A percentile compares a stretch with the other conserved stretches of the same genome.
Conservation (phyloP, 345 rosid genomes). For the Rhizophora mangle region DNA sequence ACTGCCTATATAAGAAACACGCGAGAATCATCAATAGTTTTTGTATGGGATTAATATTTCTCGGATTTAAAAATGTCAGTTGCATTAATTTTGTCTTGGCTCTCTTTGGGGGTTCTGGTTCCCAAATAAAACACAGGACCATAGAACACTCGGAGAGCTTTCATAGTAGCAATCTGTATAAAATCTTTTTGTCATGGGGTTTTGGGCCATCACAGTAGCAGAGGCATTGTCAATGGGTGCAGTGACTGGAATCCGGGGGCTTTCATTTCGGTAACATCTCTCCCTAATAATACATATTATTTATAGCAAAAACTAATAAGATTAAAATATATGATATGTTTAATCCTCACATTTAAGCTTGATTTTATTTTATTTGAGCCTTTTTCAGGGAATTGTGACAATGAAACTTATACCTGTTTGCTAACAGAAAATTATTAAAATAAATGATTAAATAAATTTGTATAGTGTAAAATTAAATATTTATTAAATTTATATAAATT, state of each 20-base stretch:
- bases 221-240: slow-evolving; percentile 35
- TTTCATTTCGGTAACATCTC: too few relatives aligned
- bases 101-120: slow-evolving; percentile 25
- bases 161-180: slow-evolving; percentile 2
- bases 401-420: too few relatives aligned
- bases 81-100: slow-evolving; percentile 22
- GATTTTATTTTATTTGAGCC: too few relatives aligned
- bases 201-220: slow-evolving; percentile 13
- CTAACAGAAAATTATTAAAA: too few relatives aligned
- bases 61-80: slow-evolving; percentile 37
- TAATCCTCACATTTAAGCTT: too few relatives aligned
- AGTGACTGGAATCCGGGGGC: slow-evolving; percentile 29
- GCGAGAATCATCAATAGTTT: slow-evolving; percentile 40
- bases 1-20: slow-evolving; percentile 6
- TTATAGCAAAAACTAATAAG: too few relatives aligned
- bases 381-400: too few relatives aligned
- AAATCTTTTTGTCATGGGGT: slow-evolving; percentile 22
- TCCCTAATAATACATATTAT: too few relatives aligned
- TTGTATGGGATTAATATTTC: slow-evolving; percentile 24
- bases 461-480: neutral
- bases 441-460: too few relatives aligned
- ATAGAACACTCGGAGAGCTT: slow-evolving; percentile 26
- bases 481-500: neutral
- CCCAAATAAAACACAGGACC: slow-evolving; percentile 30
- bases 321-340: too few relatives aligned